These are phyloP conservation scores for Elsinoe batatas DNA, from an alignment of 2,329 filamentous ascomycete genomes.

Conservation along the genomic window DNA sequence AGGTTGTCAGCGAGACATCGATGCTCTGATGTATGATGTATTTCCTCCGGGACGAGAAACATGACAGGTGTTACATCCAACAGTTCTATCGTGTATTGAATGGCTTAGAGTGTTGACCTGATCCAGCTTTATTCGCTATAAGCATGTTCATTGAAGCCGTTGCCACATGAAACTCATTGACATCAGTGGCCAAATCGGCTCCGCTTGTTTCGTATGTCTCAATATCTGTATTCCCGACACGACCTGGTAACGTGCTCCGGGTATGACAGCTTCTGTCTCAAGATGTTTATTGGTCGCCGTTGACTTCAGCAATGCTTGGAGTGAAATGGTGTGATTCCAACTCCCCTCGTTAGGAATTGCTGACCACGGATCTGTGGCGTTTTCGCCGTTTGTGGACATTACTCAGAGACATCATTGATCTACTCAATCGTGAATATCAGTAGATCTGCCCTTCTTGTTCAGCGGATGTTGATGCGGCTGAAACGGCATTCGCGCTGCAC, in stretches of 20 bases:
- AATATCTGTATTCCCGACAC: not conserved
- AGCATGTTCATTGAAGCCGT: slow-evolving; percentile 11
- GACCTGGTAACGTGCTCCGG: not conserved
- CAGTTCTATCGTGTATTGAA: slow-evolving; percentile 2
- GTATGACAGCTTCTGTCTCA: slow-evolving; percentile 7
- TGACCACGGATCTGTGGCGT: not conserved
- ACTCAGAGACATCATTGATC: slow-evolving; percentile 8
- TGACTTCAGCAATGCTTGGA: not conserved
- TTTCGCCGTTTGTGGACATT: not conserved
- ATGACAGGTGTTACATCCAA: not conserved
- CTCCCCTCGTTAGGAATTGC: not conserved
- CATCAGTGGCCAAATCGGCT: not conserved
- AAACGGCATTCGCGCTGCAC: not conserved
- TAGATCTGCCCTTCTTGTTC: not conserved
- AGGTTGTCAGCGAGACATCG: not conserved
- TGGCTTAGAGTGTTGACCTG: not conserved
- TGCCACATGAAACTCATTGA: slow-evolving; percentile 8
- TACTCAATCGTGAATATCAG: slow-evolving; percentile 4
- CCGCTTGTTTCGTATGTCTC: not conserved
- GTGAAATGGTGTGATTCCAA: not conserved
- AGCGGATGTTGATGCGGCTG: not conserved
- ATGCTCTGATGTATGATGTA: not conserved
- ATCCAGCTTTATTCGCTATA: slow-evolving; percentile 10
- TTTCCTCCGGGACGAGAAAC: not conserved
- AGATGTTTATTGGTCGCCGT: not conserved